Evolutionary conservation across 1,284 basidiomycete genomes (phyloP).

Genomic region (Ustilago vetiveriae): DNA sequence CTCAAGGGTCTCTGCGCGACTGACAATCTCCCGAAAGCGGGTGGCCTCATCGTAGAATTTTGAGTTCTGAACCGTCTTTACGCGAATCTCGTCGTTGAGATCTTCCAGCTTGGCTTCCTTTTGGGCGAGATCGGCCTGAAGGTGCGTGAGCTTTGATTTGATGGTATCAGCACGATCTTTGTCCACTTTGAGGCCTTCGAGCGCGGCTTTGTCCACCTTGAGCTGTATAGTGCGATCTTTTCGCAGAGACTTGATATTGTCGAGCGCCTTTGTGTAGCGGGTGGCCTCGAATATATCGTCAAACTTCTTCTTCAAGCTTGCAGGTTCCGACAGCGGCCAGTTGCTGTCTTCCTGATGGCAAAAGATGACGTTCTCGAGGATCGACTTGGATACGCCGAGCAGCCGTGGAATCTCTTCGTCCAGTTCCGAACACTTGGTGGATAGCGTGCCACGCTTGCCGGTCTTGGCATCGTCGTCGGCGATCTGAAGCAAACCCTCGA

Average conservation of each 20-base stretch:
- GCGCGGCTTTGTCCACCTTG: constrained; percentile 89
- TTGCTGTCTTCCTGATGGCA: constrained; percentile 99
- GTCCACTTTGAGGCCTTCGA: constrained; percentile 82
- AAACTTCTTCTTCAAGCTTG: constrained; percentile 94
- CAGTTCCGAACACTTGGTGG: constrained; percentile 74
- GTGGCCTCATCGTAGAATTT: constrained; percentile 83
- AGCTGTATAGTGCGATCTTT: constrained; percentile 90
- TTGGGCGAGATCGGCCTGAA: constrained; percentile 48
- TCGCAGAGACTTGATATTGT: constrained; percentile 79
- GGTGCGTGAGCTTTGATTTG: constrained; percentile 47
- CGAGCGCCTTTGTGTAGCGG: constrained; percentile 84
- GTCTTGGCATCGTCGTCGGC: constrained; percentile 77
- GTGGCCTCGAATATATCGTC: constrained; percentile 99
- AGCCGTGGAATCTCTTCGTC: constrained; percentile 85
- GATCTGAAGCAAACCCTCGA: constrained; percentile 86
- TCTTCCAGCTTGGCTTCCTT: constrained; percentile 55
- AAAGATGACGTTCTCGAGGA: constrained; percentile 98
- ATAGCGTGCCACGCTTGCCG: constrained; percentile 55
- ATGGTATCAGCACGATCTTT: constrained; percentile 82
- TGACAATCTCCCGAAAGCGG: constrained; percentile 84
- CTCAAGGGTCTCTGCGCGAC: constrained; percentile 77
- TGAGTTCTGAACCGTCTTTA: constrained; percentile 78
- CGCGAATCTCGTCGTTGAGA: constrained; percentile 56
- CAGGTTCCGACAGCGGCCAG: constrained; percentile 94
- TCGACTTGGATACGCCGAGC: constrained; percentile 94